A percentile compares a stretch with the other conserved stretches of the same genome.
Evolutionary conservation across 1,284 basidiomycete genomes (phyloP).

Genomic region (Phylloporus sp.): DNA sequence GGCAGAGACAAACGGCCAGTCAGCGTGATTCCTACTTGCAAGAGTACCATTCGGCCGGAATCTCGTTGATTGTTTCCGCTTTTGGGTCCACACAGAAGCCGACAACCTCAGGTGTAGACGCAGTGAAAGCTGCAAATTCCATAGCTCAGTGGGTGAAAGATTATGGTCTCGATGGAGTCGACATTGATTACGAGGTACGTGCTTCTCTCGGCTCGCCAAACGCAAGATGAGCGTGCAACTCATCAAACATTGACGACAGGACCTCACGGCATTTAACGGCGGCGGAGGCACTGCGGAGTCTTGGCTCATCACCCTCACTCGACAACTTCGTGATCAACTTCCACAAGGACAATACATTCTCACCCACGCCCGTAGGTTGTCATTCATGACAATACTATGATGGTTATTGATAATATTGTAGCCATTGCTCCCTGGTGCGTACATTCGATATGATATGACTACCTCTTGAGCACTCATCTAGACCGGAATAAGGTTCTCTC

Average conservation of each 20-base stretch:
- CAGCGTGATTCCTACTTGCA: slow-evolving; percentile 54
- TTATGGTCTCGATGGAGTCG: slow-evolving; percentile 61
- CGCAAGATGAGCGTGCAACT: not conserved
- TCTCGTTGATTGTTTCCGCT: slow-evolving; percentile 62
- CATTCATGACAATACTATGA: not conserved
- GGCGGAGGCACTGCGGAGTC: slow-evolving; percentile 49
- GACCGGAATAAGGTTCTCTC: slow-evolving; percentile 34
- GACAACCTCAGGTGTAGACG: slow-evolving; percentile 51
- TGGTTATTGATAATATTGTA: slow-evolving; percentile 21
- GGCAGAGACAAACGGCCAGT: slow-evolving; percentile 50
- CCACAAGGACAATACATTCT: slow-evolving; percentile 48
- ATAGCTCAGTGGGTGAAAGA: slow-evolving; percentile 60
- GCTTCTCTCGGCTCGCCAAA: not conserved
- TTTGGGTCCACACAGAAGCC: slow-evolving; percentile 59
- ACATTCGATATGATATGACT: not conserved
- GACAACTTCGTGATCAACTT: slow-evolving; percentile 44
- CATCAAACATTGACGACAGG: slow-evolving; percentile 40
- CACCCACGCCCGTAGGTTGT: slow-evolving; percentile 48
- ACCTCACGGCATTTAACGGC: slow-evolving; percentile 54
- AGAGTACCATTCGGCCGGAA: slow-evolving; percentile 63
- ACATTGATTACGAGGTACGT: slow-evolving; percentile 63
- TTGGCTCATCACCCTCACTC: slow-evolving; percentile 56
- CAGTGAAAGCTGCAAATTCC: slow-evolving; percentile 51
- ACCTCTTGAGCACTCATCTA: not conserved
- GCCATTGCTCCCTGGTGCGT: slow-evolving; percentile 41